phyloP scores from a whole-genome alignment of 2,329 filamentous ascomycete species.

The Aspergillus sp. region DNA sequence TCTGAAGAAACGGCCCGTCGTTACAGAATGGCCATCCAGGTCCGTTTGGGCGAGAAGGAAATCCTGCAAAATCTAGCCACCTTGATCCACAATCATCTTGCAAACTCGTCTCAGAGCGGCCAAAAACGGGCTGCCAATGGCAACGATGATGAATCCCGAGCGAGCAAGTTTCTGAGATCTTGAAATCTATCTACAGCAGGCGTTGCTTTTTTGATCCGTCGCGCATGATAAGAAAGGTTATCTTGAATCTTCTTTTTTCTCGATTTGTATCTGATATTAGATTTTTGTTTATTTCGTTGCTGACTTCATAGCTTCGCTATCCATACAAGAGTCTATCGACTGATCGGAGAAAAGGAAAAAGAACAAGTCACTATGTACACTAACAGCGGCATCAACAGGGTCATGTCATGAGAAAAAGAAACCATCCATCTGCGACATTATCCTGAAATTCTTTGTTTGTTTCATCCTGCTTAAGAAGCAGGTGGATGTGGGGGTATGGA shows the following conservation, averaged over 20 bases:
- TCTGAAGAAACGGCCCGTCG: slow-evolving; percentile 37
- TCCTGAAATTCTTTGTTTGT: slow-evolving; percentile 18
- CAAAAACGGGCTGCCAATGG: slow-evolving; percentile 32
- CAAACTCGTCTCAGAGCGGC: slow-evolving; percentile 1
- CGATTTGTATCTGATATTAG: slow-evolving; percentile 32
- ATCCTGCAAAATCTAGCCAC: slow-evolving; percentile 58
- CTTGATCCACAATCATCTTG: slow-evolving; percentile 31
- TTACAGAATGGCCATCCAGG: slow-evolving; percentile 62
- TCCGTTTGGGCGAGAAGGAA: slow-evolving; percentile 71
- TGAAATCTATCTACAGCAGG: slow-evolving; percentile 11
- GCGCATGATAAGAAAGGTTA: slow-evolving; percentile 15
- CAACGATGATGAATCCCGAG: slow-evolving; percentile 25
- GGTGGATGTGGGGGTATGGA: slow-evolving; percentile 5
- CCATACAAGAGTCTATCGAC: slow-evolving; percentile 34
- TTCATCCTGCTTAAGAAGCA: slow-evolving; percentile 12
- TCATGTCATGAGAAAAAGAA: slow-evolving; percentile 21
- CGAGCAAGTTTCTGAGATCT: slow-evolving; percentile 26
- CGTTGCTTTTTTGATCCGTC: neutral
- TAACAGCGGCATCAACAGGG: slow-evolving; percentile 31
- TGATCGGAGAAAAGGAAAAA: slow-evolving; percentile 18
- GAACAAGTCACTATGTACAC: slow-evolving; percentile 38
- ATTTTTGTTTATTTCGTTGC: slow-evolving; percentile 31
- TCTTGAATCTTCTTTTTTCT: slow-evolving; percentile 19
- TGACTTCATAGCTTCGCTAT: slow-evolving; percentile 39
- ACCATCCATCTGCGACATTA: slow-evolving; percentile 20